Evolutionary conservation across 2,329 filamentous ascomycete species (phyloP), one percentile per base, ranked within the genome.

Genomic region (Beauveria bassiana): DNA sequence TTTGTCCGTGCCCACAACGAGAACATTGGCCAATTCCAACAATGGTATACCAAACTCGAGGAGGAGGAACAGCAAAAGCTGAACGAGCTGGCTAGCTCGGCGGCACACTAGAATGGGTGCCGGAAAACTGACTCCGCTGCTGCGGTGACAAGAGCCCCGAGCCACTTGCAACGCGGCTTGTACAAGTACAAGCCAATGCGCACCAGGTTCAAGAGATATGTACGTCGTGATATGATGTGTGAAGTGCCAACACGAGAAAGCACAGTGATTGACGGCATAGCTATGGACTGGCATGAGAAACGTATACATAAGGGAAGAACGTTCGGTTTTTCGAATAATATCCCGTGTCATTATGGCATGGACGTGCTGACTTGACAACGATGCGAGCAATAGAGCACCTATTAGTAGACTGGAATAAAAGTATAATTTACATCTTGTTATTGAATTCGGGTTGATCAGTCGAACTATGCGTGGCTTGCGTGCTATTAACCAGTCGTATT

Each of bases 1-100:
- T 97, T 97, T 76, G 72, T 87, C 54, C 70, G 73, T 14, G 81
- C 81, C 10, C 81, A 79, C 12, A 77, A 75, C n/a, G 82, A 85
- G 62, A 82, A 86, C 66, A 74, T 80, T 50, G 79, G 79, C 57
- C 78, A 77, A 61, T 86, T 86, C 72, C 77, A 80, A 68, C 74
- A 79, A 18, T 85, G 82, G 82, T 86, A 82, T 68, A 76, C 73
- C 61, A 74, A 81, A 73, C 70, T 86, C 49, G 79, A 74, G n/a
- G 78, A 80, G 5, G 79, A 82, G 24, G 83, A 86, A 70, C 80
- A 83, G 72, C 68, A 68, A 8, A 86, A 84, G 71, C 74, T 86
- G 9, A 79, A 82, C 62, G 78, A 82, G 67, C 72, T 85, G 59
- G 81, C 78, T 51, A 72, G 66, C 57, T 65, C 71, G 46, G 72